A percentile compares a stretch with the other conserved stretches of the same genome.
phyloP scores from a whole-genome alignment of 2,329 filamentous ascomycete species.

The Beauveria sp. region DNA sequence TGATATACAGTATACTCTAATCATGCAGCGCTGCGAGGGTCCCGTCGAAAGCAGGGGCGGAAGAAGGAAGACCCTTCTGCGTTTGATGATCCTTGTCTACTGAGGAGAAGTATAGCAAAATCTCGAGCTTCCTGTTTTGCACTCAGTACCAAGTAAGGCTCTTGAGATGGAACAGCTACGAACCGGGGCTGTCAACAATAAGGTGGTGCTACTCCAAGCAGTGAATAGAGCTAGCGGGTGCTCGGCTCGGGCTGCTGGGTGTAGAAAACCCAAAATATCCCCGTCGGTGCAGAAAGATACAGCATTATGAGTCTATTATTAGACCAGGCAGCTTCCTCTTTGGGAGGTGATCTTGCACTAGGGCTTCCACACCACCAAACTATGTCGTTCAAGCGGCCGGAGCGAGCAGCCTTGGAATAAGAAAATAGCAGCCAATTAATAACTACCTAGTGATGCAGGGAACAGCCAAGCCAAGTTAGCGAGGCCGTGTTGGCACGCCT shows the following conservation, averaged over 20 bases:
- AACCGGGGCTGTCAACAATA: not conserved
- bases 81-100: not conserved
- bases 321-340: constrained; percentile 13
- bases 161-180: not conserved
- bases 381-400: not conserved
- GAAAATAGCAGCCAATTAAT: not conserved
- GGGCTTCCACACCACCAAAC: not conserved
- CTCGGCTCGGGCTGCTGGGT: constrained; percentile 3
- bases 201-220: not conserved
- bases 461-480: not conserved
- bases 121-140: not conserved
- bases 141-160: not conserved
- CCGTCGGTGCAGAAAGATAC: not conserved
- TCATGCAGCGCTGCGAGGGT: not conserved
- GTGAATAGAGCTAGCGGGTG: not conserved
- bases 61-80: not conserved
- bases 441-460: not conserved
- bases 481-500: not conserved
- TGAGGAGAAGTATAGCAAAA: not conserved
- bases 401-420: not conserved
- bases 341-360: constrained; percentile 12
- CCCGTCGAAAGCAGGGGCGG: not conserved
- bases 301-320: constrained; percentile 9
- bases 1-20: not conserved
- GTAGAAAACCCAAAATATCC: not conserved